A percentile compares a stretch with the other conserved stretches of the same genome.
Conservation (phyloP, 2,329 filamentous ascomycete genomes). For the Clonostachys sp. region DNA sequence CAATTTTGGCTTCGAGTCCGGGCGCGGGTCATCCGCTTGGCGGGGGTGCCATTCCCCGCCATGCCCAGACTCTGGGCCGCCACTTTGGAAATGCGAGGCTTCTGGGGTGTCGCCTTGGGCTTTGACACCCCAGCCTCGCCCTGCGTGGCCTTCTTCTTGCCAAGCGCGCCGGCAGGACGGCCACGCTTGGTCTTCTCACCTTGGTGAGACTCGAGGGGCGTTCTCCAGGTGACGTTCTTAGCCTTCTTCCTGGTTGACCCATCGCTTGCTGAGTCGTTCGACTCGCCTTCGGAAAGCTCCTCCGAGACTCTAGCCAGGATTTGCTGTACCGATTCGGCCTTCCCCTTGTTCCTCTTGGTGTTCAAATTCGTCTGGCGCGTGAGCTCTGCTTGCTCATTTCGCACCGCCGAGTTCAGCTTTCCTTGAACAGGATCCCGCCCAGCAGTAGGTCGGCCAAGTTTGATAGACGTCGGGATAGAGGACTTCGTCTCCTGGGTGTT, state of each 20-base stretch:
- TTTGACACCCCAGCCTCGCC: conserved; percentile 14
- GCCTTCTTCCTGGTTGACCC: conserved; percentile 8
- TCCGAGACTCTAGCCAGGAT: conserved; percentile 19
- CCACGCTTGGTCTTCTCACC: conserved; percentile 13
- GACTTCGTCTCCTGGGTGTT: conserved; percentile 18
- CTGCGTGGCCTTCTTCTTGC: conserved; percentile 3
- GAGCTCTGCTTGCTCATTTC: conserved; percentile 23
- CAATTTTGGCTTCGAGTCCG: not conserved
- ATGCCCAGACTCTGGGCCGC: conserved; percentile 23
- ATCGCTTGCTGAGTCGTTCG: conserved; percentile 8
- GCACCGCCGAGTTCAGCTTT: conserved; percentile 17
- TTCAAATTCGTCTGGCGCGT: conserved; percentile 24
- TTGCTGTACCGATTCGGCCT: conserved; percentile 25
- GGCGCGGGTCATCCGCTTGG: conserved; percentile 10
- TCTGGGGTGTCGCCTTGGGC: conserved; percentile 13
- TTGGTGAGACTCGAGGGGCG: conserved; percentile 18
- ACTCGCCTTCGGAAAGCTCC: conserved; percentile 12
- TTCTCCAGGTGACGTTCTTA: conserved; percentile 26
- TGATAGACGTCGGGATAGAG: conserved; percentile 26
- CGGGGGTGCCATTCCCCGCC: conserved; percentile 25
- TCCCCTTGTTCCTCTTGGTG: conserved; percentile 26
- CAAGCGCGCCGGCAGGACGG: conserved; percentile 1
- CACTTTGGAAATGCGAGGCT: conserved; percentile 14
- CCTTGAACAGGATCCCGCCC: conserved; percentile 11
- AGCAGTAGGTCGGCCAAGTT: conserved; percentile 15